These are phyloP conservation scores for Trichophyton benhamiae DNA, from an alignment of 2,329 filamentous ascomycete species.

Conservation along the genomic window DNA sequence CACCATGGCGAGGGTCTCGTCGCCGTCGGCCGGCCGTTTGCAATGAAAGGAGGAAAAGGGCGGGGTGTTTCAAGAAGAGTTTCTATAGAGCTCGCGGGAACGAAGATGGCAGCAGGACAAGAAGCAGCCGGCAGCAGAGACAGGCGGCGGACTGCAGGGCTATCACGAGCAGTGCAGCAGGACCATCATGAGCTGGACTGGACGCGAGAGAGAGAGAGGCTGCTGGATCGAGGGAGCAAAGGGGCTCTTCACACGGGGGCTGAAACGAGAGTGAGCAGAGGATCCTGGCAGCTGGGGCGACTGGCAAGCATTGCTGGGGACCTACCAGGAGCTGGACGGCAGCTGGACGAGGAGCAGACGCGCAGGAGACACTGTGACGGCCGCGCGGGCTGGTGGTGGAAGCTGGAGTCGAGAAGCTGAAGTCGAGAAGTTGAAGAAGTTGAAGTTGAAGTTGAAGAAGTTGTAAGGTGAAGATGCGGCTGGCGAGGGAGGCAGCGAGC, in stretches of 20 bases:
- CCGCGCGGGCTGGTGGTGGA: background rate
- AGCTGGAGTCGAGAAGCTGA: background rate
- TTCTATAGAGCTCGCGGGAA: too few relatives aligned
- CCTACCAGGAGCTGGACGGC: too few relatives aligned
- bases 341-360: background rate
- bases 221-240: too few relatives aligned
- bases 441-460: background rate
- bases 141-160: too few relatives aligned
- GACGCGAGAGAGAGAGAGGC: too few relatives aligned
- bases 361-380: background rate
- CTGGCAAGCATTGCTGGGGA: too few relatives aligned
- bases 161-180: too few relatives aligned
- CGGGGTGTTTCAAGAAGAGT: background rate
- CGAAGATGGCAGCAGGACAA: too few relatives aligned
- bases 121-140: too few relatives aligned
- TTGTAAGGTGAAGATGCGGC: background rate
- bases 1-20: conserved; percentile 50
- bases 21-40: too few relatives aligned
- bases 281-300: background rate
- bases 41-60: background rate
- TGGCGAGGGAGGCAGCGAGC: background rate
- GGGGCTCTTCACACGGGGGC: too few relatives aligned
- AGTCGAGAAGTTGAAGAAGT: background rate
- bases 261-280: background rate
- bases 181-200: too few relatives aligned